Evolutionary conservation across 768 basidiomycete genomes (phyloP), one percentile per base, ranked within the genome.

Genomic region (Boletus tomentosulus): DNA sequence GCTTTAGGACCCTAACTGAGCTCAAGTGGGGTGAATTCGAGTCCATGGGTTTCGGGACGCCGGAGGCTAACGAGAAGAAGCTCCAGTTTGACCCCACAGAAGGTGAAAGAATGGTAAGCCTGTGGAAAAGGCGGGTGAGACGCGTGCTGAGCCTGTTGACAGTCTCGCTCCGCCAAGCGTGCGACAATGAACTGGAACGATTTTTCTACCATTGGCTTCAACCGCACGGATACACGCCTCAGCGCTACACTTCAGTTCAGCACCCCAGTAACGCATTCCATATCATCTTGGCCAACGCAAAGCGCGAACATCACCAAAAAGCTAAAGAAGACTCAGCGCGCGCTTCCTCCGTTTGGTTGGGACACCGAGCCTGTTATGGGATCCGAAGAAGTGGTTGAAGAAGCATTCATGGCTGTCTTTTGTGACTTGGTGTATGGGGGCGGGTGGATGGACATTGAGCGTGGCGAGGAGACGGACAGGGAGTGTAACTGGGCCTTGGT

Each of bases 401-500:
- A 93, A 69, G 80, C 87, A 1, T 98, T 98, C 67, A 63, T 98
- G 28, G 92, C 89, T 54, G 88, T 89, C 15, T 92, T 90, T 63
- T 89, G 87, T 59, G 89, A 91, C 66, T 71, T 92, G 35, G 72
- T 92, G 6, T 90, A 86, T 58, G 93, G 84, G 48, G 85, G 81
- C 62, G 90, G 91, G 4, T 96, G 94, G 85, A 84, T 87, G 81
- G 88, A 93, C 58, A 69, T 80, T 5, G 86, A 90, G 61, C 71
- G 84, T 42, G 77, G 76, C 3, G 92, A 94, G 60, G 82, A 85
- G 54, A 67, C 65, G 3, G 91, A 92, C 66, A 76, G 88, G 58
- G 91, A 95, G 58, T 90, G 91, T 61, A 93, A 92, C 64, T 98
- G 93, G 93, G 91, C 87, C 19, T 60, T 98, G 75, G 94, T 95